Percentiles rank a stretch among this genome's conserved stretches.
phyloP scores from a whole-genome alignment of 1,284 basidiomycete species.

The Ganoderma multipileum region DNA sequence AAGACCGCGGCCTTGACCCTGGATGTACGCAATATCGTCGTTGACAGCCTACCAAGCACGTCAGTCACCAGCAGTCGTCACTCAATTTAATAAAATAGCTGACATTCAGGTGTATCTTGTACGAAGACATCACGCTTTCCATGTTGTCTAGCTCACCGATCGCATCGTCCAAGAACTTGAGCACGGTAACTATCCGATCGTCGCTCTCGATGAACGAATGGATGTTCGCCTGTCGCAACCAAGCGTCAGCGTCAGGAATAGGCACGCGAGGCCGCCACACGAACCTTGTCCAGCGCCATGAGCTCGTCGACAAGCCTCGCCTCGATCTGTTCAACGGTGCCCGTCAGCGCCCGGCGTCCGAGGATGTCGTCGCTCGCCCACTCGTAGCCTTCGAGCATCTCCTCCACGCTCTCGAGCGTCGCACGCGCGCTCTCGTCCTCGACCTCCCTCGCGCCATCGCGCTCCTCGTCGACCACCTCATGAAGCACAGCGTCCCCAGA shows the following conservation, averaged over 20 bases:
- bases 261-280: slow-evolving; percentile 47
- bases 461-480: slow-evolving; percentile 42
- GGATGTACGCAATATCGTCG: slow-evolving; percentile 96
- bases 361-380: slow-evolving; percentile 84
- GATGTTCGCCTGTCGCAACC: slow-evolving; percentile 85
- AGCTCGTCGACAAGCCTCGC: slow-evolving; percentile 87
- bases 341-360: slow-evolving; percentile 63
- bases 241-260: not conserved
- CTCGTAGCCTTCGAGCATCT: slow-evolving; percentile 98
- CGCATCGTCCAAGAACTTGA: slow-evolving; percentile 90
- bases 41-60: slow-evolving; percentile 74
- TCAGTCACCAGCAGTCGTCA: slow-evolving; percentile 13
- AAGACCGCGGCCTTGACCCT: slow-evolving; percentile 94
- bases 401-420: slow-evolving; percentile 91
- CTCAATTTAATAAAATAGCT: slow-evolving; percentile 36
- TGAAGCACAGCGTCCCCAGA: slow-evolving; percentile 49
- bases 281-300: slow-evolving; percentile 89
- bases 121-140: slow-evolving; percentile 86
- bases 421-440: slow-evolving; percentile 81
- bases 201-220: slow-evolving; percentile 97
- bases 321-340: slow-evolving; percentile 90
- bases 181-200: slow-evolving; percentile 84
- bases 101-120: slow-evolving; percentile 94
- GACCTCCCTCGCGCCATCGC: slow-evolving; percentile 62
- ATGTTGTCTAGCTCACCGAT: slow-evolving; percentile 87